These are phyloP conservation scores for Deuterostichococcus epilithicus DNA, from an alignment of 139 green algal species.

Conservation along the genomic window DNA sequence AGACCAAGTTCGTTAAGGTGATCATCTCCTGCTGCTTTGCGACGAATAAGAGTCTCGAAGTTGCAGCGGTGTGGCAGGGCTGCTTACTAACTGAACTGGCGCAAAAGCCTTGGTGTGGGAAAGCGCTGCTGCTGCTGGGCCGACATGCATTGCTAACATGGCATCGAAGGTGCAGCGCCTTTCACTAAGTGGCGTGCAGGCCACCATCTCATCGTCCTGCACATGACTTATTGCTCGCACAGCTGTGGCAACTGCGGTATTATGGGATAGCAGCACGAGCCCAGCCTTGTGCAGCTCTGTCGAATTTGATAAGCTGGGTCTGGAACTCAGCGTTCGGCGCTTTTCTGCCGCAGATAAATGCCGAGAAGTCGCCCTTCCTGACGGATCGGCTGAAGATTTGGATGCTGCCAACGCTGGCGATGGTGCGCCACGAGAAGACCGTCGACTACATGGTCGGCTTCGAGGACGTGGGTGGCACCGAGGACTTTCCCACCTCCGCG, in stretches of 20 bases:
- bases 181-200: too few species aligned
- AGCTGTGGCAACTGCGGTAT: conserved; percentile 11
- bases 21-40: not conserved
- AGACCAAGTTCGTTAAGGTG: conserved; percentile 79
- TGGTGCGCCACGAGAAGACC: conserved; percentile 88
- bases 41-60: not conserved
- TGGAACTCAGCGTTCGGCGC: too few species aligned
- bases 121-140: too few species aligned
- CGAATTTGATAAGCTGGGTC: not conserved
- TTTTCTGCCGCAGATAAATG: conserved; percentile 67
- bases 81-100: not conserved
- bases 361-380: conserved; percentile 86
- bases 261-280: not conserved
- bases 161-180: too few species aligned
- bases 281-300: not conserved
- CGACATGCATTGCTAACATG: too few species aligned
- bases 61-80: too few species aligned
- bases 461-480: conserved; percentile 46
- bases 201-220: too few species aligned
- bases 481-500: not conserved
- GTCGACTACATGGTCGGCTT: conserved; percentile 77
- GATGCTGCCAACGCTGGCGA: conserved; percentile 91
- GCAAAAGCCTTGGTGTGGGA: too few species aligned
- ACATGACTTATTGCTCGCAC: too few species aligned
- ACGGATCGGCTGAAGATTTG: conserved; percentile 82